phyloP scores from a whole-genome alignment of 768 basidiomycete species.

The Tylopilus sp. region DNA sequence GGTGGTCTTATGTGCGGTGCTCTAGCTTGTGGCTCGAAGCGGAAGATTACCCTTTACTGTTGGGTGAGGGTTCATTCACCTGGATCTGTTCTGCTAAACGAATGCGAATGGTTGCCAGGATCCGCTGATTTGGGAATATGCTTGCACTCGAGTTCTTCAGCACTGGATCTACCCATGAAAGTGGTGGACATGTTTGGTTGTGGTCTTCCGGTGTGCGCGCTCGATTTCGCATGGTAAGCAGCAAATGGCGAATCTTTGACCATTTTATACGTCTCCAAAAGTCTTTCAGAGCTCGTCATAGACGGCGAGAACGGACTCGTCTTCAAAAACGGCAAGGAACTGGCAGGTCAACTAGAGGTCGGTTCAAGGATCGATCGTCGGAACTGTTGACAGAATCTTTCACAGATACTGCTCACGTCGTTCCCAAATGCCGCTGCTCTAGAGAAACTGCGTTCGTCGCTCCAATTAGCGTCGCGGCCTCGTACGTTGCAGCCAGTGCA shows the following conservation, averaged over 20 bases:
- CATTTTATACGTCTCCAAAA: constrained; percentile 28
- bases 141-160: constrained; percentile 87
- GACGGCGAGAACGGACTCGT: constrained; percentile 80
- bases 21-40: constrained; percentile 86
- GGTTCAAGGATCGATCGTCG: background rate
- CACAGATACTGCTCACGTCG: constrained; percentile 51
- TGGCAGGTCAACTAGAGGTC: constrained; percentile 69
- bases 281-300: constrained; percentile 83
- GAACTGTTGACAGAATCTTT: background rate
- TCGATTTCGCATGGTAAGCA: constrained; percentile 80
- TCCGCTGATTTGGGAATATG: constrained; percentile 91
- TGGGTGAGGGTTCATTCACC: constrained; percentile 50
- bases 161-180: constrained; percentile 96
- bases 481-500: constrained; percentile 19
- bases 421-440: constrained; percentile 61
- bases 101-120: constrained; percentile 41
- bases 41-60: constrained; percentile 82
- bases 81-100: background rate
- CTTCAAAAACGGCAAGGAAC: constrained; percentile 63
- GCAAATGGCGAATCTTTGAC: background rate
- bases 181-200: constrained; percentile 99
- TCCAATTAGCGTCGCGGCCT: constrained; percentile 34
- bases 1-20: constrained; percentile 77
- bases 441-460: constrained; percentile 46
- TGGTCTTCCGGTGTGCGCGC: constrained; percentile 87